Evolutionary conservation across 1,284 basidiomycete species (phyloP).

Genomic region (Moesziomyces parantarcticus): DNA sequence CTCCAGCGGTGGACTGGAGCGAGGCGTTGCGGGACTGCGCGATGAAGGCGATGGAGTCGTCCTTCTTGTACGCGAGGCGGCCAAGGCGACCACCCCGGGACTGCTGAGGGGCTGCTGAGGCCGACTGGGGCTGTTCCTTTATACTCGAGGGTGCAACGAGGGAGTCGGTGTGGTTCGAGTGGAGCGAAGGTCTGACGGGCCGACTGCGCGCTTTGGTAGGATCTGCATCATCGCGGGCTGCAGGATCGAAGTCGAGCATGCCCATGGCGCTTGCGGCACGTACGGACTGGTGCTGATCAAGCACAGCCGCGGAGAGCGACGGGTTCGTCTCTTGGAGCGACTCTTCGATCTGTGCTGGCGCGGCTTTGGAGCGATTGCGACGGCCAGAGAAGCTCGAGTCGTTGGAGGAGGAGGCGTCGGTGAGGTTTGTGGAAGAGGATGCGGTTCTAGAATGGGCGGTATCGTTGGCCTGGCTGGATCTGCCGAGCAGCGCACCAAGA

Average conservation of each 20-base stretch:
- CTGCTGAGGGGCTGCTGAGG: conserved; percentile 7
- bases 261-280: conserved; percentile 23
- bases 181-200: conserved; percentile 26
- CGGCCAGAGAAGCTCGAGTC: conserved; percentile 36
- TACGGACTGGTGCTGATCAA: background rate
- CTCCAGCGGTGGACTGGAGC: conserved; percentile 8
- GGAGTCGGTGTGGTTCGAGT: conserved; percentile 21
- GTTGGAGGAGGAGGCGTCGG: conserved; percentile 15
- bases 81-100: conserved; percentile 37
- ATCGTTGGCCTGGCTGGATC: conserved; percentile 7
- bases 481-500: conserved; percentile 30
- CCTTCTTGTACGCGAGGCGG: conserved; percentile 50
- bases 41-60: conserved; percentile 38
- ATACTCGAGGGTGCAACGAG: background rate
- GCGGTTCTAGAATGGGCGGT: conserved; percentile 10
- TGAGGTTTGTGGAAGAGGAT: conserved; percentile 23
- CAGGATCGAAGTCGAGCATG: conserved; percentile 20
- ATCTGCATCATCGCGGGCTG: conserved; percentile 1
- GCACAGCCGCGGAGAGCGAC: background rate
- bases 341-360: conserved; percentile 4
- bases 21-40: conserved; percentile 34
- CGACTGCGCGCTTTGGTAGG: background rate
- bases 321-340: too few species aligned
- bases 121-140: background rate
- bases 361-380: conserved; percentile 15